These are phyloP conservation scores for Dactylellina drechsleri DNA, from an alignment of 2,329 filamentous ascomycete species.

Conservation along the genomic window DNA sequence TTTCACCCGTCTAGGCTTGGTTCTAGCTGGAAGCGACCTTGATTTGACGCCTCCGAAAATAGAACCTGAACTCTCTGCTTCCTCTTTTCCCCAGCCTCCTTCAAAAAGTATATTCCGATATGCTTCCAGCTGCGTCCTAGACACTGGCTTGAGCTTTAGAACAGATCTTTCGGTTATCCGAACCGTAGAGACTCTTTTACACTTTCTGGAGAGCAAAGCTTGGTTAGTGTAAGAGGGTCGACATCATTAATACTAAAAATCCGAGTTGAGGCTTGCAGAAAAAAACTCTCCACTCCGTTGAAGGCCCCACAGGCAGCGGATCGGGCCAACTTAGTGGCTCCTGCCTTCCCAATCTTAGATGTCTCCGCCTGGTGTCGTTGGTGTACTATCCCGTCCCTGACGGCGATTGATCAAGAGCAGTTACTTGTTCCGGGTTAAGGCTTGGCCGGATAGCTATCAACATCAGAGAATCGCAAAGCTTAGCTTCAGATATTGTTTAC, in stretches of 20 bases:
- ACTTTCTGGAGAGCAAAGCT: neutral
- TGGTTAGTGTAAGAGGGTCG: neutral
- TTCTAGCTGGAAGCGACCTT: constrained; percentile 28
- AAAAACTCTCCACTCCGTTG: neutral
- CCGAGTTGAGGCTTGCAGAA: neutral
- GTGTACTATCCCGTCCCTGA: constrained; percentile 21
- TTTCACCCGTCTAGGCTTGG: neutral
- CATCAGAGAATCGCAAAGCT: too few species aligned
- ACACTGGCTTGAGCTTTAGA: constrained; percentile 30
- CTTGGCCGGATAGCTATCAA: constrained; percentile 2
- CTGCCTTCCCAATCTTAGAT: constrained; percentile 45
- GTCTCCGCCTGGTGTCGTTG: constrained; percentile 42
- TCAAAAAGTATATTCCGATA: neutral
- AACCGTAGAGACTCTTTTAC: neutral
- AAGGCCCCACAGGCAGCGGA: constrained; percentile 19
- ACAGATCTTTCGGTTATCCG: constrained; percentile 27
- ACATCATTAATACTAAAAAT: neutral
- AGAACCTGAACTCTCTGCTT: constrained; percentile 6
- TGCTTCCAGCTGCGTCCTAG: neutral
- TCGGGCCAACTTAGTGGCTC: constrained; percentile 30
- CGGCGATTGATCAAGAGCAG: constrained; percentile 22
- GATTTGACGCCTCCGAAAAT: constrained; percentile 48
- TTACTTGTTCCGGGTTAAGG: constrained; percentile 17
- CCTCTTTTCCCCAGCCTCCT: constrained; percentile 8
- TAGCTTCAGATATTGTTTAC: too few species aligned